Conservation (phyloP, 2,329 filamentous ascomycete species). For the Fusarium guadeloupense region DNA sequence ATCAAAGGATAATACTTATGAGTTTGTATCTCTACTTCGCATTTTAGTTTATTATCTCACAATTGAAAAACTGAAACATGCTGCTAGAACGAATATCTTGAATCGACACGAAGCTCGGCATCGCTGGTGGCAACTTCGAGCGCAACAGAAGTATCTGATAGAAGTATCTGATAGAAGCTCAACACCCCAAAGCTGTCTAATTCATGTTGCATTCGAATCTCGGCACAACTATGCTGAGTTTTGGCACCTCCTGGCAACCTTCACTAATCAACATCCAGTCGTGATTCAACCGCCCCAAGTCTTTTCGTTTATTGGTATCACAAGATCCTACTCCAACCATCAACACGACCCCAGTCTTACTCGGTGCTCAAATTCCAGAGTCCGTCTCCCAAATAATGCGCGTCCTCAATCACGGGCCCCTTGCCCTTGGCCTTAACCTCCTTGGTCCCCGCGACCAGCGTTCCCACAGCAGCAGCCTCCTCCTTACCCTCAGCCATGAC, state of each 20-base stretch:
- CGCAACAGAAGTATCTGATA: neutral
- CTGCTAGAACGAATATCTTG: no score
- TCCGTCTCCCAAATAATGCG: slow-evolving; percentile 93
- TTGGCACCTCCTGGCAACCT: neutral
- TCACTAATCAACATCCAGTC: neutral
- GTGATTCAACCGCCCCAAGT: neutral
- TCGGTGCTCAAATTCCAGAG: slow-evolving; percentile 78
- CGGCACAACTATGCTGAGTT: neutral
- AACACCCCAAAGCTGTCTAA: neutral
- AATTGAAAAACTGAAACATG: no score
- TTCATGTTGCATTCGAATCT: neutral
- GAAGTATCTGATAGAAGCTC: neutral
- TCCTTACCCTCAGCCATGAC: slow-evolving; percentile 94
- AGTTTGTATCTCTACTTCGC: no score
- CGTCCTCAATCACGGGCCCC: slow-evolving; percentile 91
- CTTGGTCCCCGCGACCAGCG: slow-evolving; percentile 83
- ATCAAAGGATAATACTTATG: no score
- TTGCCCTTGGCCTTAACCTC: slow-evolving; percentile 96
- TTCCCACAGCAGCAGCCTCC: slow-evolving; percentile 87
- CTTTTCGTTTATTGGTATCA: slow-evolving; percentile 34
- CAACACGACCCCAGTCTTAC: slow-evolving; percentile 42
- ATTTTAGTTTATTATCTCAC: no score
- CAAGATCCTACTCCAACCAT: slow-evolving; percentile 8
- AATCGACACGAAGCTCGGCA: no score
- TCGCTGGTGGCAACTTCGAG: no score